A percentile compares a stretch with the other conserved stretches of the same genome.
Conservation (phyloP, 345 rosid genomes). For the Physaria fendleri region DNA sequence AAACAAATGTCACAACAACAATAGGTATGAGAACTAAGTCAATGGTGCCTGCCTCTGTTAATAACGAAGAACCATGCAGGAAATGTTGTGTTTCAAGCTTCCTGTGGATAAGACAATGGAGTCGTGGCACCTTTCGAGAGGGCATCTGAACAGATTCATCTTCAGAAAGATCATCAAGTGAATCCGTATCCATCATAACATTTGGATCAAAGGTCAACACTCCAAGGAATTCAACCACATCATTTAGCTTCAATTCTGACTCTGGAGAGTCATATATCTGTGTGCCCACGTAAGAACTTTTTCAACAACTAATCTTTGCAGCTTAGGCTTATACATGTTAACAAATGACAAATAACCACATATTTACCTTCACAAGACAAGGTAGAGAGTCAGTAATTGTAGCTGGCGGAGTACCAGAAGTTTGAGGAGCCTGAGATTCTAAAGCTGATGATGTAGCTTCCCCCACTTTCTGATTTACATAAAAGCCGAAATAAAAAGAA, state of each 20-base stretch:
- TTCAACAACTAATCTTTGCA: background rate
- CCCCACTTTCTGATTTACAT: conserved; percentile 46
- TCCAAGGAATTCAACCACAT: conserved; percentile 82
- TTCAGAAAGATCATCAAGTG: conserved; percentile 41
- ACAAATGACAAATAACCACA: background rate
- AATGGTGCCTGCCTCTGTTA: conserved; percentile 47
- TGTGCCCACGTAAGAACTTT: background rate
- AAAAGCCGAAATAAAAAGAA: background rate
- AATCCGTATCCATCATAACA: conserved; percentile 30
- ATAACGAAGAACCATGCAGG: conserved; percentile 35
- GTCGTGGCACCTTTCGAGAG: conserved; percentile 69
- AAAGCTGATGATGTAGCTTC: conserved; percentile 43
- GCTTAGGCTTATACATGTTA: background rate
- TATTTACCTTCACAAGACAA: conserved; percentile 70
- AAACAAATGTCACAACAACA: background rate
- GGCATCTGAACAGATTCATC: conserved; percentile 52
- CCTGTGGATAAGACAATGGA: conserved; percentile 76
- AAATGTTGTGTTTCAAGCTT: conserved; percentile 67
- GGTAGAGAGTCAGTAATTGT: conserved; percentile 37
- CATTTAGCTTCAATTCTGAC: conserved; percentile 78
- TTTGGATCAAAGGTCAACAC: conserved; percentile 61
- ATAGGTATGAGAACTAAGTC: background rate
- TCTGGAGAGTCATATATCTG: conserved; percentile 83
- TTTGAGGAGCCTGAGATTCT: conserved; percentile 28
- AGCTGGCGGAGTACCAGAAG: conserved; percentile 18